Evolutionary conservation across 1,284 basidiomycete genomes (phyloP), one percentile per base, ranked within the genome.

Genomic region (Macrocystidia cucumis): DNA sequence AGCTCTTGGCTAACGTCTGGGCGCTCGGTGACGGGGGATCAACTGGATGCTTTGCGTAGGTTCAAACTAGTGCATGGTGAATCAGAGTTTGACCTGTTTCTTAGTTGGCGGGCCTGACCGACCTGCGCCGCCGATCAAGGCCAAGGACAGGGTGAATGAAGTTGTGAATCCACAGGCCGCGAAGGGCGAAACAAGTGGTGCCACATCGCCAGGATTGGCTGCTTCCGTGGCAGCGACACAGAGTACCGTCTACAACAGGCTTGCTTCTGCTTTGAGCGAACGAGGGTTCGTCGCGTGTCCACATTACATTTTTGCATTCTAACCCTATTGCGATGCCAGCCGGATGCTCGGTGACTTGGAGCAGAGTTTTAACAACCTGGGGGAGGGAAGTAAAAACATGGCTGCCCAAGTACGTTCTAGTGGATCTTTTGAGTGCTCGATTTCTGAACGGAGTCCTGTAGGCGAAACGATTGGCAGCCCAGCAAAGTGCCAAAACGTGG

Each of bases 71-170:
- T 28, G 21, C 17, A 9, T 17, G n/a, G 13, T 31, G 24, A 29
- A 40, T 12, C 24, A 45, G 23, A 32, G 18, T 26, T 23, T 42
- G 19, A 14, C 17, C 22, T 19, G 9, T 24, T 38, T 14, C 34
- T 5, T 29, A 83, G 79, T 83, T 35, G 79, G 72, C 11, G 79
- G 79, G 0, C 74, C 77, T 1, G 63, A 80, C 45, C 59, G 79
- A 37, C 78, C 77, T 5, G 50, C 62, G n/a, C 28, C 62, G 55
- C 39, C 34, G 47, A 33, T 39, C 44, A 29, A 44, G 45, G 29
- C 37, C 25, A 12, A 7, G n/a, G 29, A 14, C 40, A 26, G 33
- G 31, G 8, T 14, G 34, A 31, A 39, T 50, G 34, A 46, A 43
- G 35, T 22, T 37, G 39, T 17, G 27, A 40, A 11, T 34, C 41